Evolutionary conservation across 2,329 filamentous ascomycete species (phyloP), one percentile per base, ranked within the genome.

Genomic region (Pseudohalonectria lignicola): DNA sequence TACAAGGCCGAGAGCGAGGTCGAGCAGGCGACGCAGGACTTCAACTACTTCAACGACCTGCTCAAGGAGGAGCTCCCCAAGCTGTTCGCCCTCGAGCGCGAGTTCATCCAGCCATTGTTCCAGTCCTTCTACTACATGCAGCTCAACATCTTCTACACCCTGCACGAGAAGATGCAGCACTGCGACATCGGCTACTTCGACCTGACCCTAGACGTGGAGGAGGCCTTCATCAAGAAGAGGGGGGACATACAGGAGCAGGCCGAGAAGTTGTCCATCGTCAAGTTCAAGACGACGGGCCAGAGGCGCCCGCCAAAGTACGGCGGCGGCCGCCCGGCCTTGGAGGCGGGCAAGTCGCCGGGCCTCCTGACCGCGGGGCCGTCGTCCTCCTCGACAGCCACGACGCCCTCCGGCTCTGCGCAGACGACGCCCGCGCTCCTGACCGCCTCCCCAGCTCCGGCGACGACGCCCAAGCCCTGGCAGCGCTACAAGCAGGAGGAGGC

Each of bases 101-200:
- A 96, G 59, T 96, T 98, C 59, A 98, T 98, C 59, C 81, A 86
- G 49, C 92, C 92, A 3, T 76, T 98, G 7, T 98, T 98, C 71
- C 92, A 96, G 59, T 94, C 86, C 9, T 98, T 98, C 66, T 98
- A 98, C 65, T 98, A 96, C 69, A 98, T 98, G 92, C 92, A 98
- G 62, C 76, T 98, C 47, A 98, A 98, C 61, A 86, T 98, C 47
- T 98, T 96, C 61, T 98, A 98, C 63, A 98, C 92, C 1, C 71
- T 98, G 39, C 92, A 98, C 59, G 90, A 96, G 62, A 86, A 82
- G 63, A 98, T 98, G 92, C 92, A 98, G 64, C 79, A 74, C 48
- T 87, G 93, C 58, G 88, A 96, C 54, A 98, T 98, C 55, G 87
- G 87, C 44, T 98, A 98, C 64, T 98, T 98, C 60, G 85, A 98